Base-by-base conservation (phyloP, 106 monocot genomes). In the Dioscorea zingiberensis region DNA sequence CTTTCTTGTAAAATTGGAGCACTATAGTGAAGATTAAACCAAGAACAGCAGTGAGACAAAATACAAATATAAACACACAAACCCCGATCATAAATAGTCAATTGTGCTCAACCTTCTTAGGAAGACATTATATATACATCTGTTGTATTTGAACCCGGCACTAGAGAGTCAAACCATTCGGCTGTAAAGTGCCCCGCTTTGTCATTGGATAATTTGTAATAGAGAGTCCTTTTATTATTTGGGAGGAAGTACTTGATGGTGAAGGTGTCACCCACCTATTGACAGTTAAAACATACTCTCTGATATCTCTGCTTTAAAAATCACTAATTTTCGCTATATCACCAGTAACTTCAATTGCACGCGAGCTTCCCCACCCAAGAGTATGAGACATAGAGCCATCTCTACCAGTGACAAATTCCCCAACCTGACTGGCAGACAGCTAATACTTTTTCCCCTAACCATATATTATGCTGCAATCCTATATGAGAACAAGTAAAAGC, bases 171-270 rank as follows among this genome's bases (percentile, higher is more conserved):
- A n/a, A 28, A 97, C 82, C 97, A 97, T 88, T 21, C 97, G n/a
- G 83, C 21, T 77, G 69, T 9, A n/a, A 97, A 63, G 73, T 97
- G n/a, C n/a, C n/a, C n/a, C n/a, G n/a, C 97, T 68, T 89, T 92
- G 86, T 97, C 92, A 69, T 85, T 92, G 21, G 92, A 97, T 62
- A 97, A n/a, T n/a, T 63, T 56, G 97, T 85, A 27, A 97, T 92
- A 16, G 86, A 79, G 18, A 85, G 84, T 38, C n/a, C 72, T 73
- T 11, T 70, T 85, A 78, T 97, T 89, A 64, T 77, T 83, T 16
- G 86, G 97, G 69, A 97, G 92, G 57, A 92, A 93, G 71, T 97
- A 97, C 65, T 97, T 97, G 55, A 97, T 80, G 0, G 80, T 70
- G 75, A 84, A 75, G 18, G 65, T 21, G 51, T 69, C 70, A 44